Evolutionary conservation across 306 rosid genomes (phyloP), one percentile per base, ranked within the genome.

Genomic region (Citrullus mucosospermus): DNA sequence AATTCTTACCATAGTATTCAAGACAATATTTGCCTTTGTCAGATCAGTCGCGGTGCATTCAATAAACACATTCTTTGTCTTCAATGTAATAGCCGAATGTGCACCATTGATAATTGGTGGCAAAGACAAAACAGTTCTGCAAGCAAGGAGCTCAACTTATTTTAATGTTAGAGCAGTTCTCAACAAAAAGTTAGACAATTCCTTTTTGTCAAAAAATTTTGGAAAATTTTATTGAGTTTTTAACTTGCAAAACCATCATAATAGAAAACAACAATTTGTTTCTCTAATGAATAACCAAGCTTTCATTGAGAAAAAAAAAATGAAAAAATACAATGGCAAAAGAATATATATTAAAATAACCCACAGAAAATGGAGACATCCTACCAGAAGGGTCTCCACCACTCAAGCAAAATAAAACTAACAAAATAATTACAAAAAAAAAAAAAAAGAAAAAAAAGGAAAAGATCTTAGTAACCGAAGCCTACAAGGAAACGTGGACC

Each of bases 21-120:
- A 88, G 85, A 95, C 98, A 78, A 89, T 86, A 72, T 95, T 95
- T 14, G 98, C 98, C 86, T 95, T 95, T 43, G 97, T 95, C 81
- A 91, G 85, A 85, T 95, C 98, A 78, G 98, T 92, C 14, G 98
- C 98, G 18, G 98, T 95, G 81, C 98, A 95, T 88, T 95, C 98
- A 81, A 95, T 86, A 53, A 92, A 88, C 30, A 95, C 90, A 46
- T 88, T 92, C 90, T 87, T 92, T 3, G 97, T 95, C 88, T 91
- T 91, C 79, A 92, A 79, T 74, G 91, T 88, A 82, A 95, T 92
- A 75, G 98, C 98, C 16, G 98, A 92, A 81, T 89, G 97, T 17
- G 97, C 96, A 77, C 97, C 90, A 83, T 95, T 95, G 46, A 95
- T 95, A 72, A 95, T 92, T 54, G 98, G 98, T 14, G 98, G 98